Evolutionary conservation across 2,329 filamentous ascomycete species (phyloP).

Genomic region (Aspergillus latus): DNA sequence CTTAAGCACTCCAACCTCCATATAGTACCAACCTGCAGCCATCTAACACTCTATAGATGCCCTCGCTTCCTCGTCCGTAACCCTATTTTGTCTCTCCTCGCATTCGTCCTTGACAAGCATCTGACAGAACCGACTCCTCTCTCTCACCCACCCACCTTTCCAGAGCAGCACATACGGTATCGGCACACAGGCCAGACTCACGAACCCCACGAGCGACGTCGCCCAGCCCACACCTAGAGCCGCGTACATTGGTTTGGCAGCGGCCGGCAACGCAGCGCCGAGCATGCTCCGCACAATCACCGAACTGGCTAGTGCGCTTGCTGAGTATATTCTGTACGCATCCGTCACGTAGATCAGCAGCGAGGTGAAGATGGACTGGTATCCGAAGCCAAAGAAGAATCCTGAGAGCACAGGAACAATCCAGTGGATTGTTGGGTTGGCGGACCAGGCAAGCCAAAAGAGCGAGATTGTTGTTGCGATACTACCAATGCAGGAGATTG

Average conservation of each 20-base stretch:
- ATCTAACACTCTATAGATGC: background rate
- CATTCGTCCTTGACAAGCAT: constrained; percentile 27
- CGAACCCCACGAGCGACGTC: constrained; percentile 42
- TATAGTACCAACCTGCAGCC: background rate
- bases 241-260: constrained; percentile 39
- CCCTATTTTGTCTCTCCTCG: constrained; percentile 1
- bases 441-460: constrained; percentile 63
- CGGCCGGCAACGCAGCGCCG: constrained; percentile 58
- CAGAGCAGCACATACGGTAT: constrained; percentile 44
- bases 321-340: constrained; percentile 66
- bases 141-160: constrained; percentile 28
- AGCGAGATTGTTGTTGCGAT: constrained; percentile 56
- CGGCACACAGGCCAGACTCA: constrained; percentile 38
- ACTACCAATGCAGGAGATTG: constrained; percentile 69
- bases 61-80: background rate
- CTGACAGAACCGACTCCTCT: constrained; percentile 34
- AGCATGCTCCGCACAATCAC: constrained; percentile 52
- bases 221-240: constrained; percentile 43
- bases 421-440: constrained; percentile 51
- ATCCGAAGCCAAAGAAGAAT: constrained; percentile 61
- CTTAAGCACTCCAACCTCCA: too few species aligned
- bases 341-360: constrained; percentile 66
- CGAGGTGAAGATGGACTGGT: constrained; percentile 63
- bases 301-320: constrained; percentile 55
- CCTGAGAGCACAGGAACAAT: constrained; percentile 61